phyloP scores from a whole-genome alignment of 768 basidiomycete species.

The Pluteus cervinus region DNA sequence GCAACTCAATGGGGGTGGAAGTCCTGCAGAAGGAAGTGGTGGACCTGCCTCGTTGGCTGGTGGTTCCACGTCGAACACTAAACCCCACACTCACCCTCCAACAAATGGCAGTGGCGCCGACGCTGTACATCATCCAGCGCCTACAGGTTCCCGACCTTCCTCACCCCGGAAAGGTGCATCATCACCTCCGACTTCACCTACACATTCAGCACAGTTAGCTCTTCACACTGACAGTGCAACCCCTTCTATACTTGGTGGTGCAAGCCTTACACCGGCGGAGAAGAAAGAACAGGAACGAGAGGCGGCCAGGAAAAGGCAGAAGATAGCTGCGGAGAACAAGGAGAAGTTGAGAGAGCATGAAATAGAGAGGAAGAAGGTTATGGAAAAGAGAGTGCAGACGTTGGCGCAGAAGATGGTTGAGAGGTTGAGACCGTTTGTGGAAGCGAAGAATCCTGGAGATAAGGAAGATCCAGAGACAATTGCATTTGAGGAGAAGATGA shows the following conservation, averaged over 20 bases:
- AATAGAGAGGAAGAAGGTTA: conserved; percentile 68
- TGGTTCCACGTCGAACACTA: conserved; percentile 9
- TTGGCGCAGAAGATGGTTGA: conserved; percentile 80
- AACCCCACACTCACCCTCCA: not conserved
- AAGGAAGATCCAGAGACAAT: conserved; percentile 79
- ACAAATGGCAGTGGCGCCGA: not conserved
- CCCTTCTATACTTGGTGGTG: conserved; percentile 4
- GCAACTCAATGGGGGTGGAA: conserved; percentile 46
- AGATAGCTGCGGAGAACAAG: conserved; percentile 76
- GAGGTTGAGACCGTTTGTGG: conserved; percentile 83
- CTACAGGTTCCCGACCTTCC: conserved; percentile 11
- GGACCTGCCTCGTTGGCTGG: conserved; percentile 14
- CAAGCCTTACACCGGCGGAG: conserved; percentile 19
- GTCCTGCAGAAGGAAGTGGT: no score
- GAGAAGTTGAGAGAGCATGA: conserved; percentile 82
- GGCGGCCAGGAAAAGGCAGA: conserved; percentile 38
- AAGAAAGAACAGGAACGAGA: conserved; percentile 38
- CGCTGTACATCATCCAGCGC: conserved; percentile 7
- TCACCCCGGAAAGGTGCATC: conserved; percentile 6
- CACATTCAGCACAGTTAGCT: conserved; percentile 8
- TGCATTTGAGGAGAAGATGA: conserved; percentile 72
- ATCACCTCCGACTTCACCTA: conserved; percentile 8
- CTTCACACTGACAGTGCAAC: conserved; percentile 4
- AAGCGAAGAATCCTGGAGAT: conserved; percentile 78
- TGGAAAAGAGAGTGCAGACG: conserved; percentile 70